A percentile compares a stretch with the other conserved stretches of the same genome.
Evolutionary conservation across 768 basidiomycete genomes (phyloP).

Genomic region (Amanita muscaria): DNA sequence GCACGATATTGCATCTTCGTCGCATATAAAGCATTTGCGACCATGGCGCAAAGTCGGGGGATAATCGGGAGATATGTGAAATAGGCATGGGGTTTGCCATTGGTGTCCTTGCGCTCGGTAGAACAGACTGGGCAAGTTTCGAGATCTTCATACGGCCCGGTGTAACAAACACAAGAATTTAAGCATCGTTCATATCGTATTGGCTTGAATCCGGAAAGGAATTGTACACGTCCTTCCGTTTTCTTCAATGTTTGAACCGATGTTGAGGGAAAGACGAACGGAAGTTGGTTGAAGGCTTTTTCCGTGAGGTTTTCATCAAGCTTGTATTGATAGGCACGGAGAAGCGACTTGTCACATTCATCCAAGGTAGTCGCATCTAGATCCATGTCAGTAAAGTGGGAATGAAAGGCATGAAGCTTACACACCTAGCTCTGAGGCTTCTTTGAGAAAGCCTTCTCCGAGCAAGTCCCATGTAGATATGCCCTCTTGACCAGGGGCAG

Average conservation of each 20-base stretch:
- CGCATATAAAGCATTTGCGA: constrained; percentile 7
- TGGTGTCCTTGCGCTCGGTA: not conserved
- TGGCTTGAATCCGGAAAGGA: not conserved
- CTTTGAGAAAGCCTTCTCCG: not conserved
- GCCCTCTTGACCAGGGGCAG: not conserved
- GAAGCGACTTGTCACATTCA: not conserved
- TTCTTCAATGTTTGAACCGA: not conserved
- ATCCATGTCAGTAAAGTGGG: not conserved
- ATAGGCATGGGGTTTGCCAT: not conserved
- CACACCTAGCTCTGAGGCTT: not conserved
- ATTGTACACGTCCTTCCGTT: not conserved
- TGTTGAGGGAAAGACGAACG: not conserved
- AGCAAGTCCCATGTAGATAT: not conserved
- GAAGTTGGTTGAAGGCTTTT: not conserved
- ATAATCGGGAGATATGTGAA: constrained; percentile 22
- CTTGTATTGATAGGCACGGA: not conserved
- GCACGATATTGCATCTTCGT: constrained; percentile 16
- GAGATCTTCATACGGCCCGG: not conserved
- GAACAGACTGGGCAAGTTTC: constrained; percentile 11
- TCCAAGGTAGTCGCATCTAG: not conserved
- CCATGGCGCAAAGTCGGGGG: constrained; percentile 18
- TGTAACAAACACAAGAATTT: not conserved
- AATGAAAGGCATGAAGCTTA: not conserved
- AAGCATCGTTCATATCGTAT: not conserved
- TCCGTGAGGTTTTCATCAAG: too few relatives aligned